These are phyloP conservation scores for Noccaea bulbosa DNA, from an alignment of 345 rosid genomes.

Conservation along the genomic window DNA sequence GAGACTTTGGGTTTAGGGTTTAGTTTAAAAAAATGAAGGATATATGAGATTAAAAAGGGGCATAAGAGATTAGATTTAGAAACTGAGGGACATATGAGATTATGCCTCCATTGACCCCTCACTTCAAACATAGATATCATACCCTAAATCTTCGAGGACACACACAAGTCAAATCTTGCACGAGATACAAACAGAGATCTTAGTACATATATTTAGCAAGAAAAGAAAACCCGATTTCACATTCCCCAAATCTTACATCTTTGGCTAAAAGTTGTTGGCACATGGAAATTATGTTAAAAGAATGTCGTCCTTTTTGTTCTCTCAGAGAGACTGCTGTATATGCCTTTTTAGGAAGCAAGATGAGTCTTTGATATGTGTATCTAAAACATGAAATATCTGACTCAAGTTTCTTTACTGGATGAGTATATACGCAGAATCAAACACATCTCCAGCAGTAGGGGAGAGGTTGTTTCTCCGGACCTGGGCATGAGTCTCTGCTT, in stretches of 20 bases:
- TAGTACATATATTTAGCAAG: not conserved
- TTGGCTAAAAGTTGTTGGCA: not conserved
- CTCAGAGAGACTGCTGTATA: not conserved
- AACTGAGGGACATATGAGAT: too few relatives aligned
- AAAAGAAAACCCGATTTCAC: not conserved
- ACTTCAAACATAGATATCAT: not conserved
- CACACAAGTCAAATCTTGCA: not conserved
- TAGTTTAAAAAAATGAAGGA: too few relatives aligned
- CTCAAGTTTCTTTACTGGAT: slow-evolving; percentile 48
- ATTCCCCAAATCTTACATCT: not conserved
- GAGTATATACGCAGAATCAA: slow-evolving; percentile 61
- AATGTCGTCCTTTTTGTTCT: not conserved
- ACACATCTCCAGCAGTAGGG: slow-evolving; percentile 77
- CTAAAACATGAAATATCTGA: slow-evolving; percentile 1
- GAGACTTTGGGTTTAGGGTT: too few relatives aligned
- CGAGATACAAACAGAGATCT: not conserved
- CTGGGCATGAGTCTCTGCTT: slow-evolving; percentile 96
- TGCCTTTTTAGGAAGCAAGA: not conserved
- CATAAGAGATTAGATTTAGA: too few relatives aligned
- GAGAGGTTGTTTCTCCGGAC: slow-evolving; percentile 68
- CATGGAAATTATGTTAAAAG: not conserved
- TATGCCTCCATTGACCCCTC: too few relatives aligned
- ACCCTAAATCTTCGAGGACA: not conserved
- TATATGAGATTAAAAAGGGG: too few relatives aligned
- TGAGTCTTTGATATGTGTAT: not conserved